phyloP scores from a whole-genome alignment of 2,329 filamentous ascomycete species.

The Diaporthe helianthi region DNA sequence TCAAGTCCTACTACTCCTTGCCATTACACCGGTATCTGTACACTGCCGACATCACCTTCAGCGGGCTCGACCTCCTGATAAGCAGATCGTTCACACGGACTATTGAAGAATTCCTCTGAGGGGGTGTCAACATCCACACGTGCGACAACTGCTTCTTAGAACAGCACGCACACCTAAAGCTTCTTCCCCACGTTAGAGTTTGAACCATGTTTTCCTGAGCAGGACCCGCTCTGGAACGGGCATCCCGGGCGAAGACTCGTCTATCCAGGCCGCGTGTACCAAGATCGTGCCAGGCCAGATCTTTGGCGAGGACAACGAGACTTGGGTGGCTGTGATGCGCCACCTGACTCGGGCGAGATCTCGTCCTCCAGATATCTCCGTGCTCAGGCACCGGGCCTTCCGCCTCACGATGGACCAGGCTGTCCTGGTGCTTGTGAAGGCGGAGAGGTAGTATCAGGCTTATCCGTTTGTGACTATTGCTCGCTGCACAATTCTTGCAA shows the following conservation, averaged over 20 bases:
- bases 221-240: conserved; percentile 55
- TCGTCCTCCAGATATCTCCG: conserved; percentile 50
- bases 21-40: conserved; percentile 68
- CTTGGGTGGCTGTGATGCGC: conserved; percentile 66
- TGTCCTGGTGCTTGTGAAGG: conserved; percentile 72
- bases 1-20: conserved; percentile 69
- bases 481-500: conserved; percentile 49
- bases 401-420: conserved; percentile 69
- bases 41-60: conserved; percentile 69
- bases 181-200: conserved; percentile 62
- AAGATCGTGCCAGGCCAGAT: conserved; percentile 62
- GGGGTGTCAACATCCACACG: conserved; percentile 72
- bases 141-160: conserved; percentile 70
- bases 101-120: conserved; percentile 70
- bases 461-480: conserved; percentile 43
- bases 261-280: conserved; percentile 57
- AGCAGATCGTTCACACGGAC: conserved; percentile 60
- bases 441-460: conserved; percentile 49
- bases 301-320: conserved; percentile 58
- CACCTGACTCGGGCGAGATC: conserved; percentile 68
- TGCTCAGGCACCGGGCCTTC: conserved; percentile 64
- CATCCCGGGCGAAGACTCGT: conserved; percentile 49
- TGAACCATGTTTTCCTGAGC: conserved; percentile 67
- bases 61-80: conserved; percentile 34
- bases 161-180: conserved; percentile 57